Percentiles rank a stretch among this genome's conserved stretches.
These are phyloP conservation scores for Lactuca saligna DNA, from an alignment of 129 eudicot species.

Conservation along the genomic window DNA sequence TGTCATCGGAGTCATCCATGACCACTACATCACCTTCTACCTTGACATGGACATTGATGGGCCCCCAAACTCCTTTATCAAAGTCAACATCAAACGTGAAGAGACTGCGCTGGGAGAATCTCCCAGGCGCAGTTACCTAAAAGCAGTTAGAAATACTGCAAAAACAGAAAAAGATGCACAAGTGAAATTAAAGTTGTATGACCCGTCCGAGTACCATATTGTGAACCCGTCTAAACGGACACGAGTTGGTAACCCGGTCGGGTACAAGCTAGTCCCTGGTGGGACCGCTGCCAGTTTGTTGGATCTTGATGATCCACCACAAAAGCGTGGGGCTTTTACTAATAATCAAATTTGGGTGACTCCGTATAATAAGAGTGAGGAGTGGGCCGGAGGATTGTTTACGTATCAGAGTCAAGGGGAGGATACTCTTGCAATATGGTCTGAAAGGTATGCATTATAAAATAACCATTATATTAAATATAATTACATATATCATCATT, in stretches of 20 bases:
- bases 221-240: conserved; percentile 74
- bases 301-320: conserved; percentile 86
- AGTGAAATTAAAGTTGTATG: conserved; percentile 73
- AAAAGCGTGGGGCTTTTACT: conserved; percentile 85
- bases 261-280: conserved; percentile 88
- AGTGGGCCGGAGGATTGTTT: conserved; percentile 98
- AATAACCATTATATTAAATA: no score
- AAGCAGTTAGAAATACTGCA: conserved; percentile 69
- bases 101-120: conserved; percentile 62
- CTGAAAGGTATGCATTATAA: conserved; percentile 53
- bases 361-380: conserved; percentile 81
- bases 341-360: conserved; percentile 98
- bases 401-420: conserved; percentile 82
- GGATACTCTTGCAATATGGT: conserved; percentile 89
- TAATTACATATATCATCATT: no score
- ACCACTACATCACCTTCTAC: conserved; percentile 85
- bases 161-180: conserved; percentile 95
- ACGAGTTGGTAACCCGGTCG: conserved; percentile 87
- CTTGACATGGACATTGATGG: conserved; percentile 97
- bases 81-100: conserved; percentile 70
- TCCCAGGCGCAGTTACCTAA: conserved; percentile 82
- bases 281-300: conserved; percentile 93
- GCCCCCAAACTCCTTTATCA: conserved; percentile 80
- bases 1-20: conserved; percentile 94
- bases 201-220: conserved; percentile 84